Evolutionary conservation across 2,329 filamentous ascomycete genomes (phyloP), one percentile per base, ranked within the genome.

Genomic region (Elsinoe fawcettii): DNA sequence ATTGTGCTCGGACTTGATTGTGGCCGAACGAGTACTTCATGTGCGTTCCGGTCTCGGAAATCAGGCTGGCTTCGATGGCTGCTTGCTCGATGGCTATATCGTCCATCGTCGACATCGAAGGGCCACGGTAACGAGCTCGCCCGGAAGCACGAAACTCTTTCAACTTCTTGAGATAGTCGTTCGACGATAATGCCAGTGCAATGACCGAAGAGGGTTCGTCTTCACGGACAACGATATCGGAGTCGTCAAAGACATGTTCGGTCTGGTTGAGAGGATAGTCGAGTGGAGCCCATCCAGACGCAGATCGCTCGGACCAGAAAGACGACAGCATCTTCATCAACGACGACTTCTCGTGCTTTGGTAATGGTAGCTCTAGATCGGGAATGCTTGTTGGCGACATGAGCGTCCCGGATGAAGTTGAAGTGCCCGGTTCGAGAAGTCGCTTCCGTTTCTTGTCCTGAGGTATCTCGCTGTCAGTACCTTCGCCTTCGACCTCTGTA

Each of bases 251-350:
- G 47, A 99, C 91, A 70, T 99, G 93, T 69, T 99, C 95, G 12
- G 86, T 89, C 49, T 87, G 66, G 18, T 73, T 70, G 41, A 97
- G 81, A 2, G 95, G 95, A 66, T 99, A 99, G 56, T 99, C 93
- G 18, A 99, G 80, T 20, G 87, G 83, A 5, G 87, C 81, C 93
- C 93, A 99, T 36, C 92, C 91, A 70, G 90, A 96, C 22, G 95
- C 90, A 49, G 93, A 97, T 55, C 93, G 84, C 72, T 99, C 95
- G 2, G 93, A 95, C 93, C 93, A 99, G 71, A 99, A 99, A 66
- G 92, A 96, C 14, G 90, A 93, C 46, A 99, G 79, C 75, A 96
- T 90, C 68, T 95, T 96, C 82, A 99, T 87, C 62, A 97, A 76
- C 46, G 90, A 96, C 58, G 85, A 91, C 70, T 92, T 93, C 67